A percentile compares a stretch with the other conserved stretches of the same genome.
Conservation (phyloP, 108 stramenopile genomes). For the Skeletonema grethae region DNA sequence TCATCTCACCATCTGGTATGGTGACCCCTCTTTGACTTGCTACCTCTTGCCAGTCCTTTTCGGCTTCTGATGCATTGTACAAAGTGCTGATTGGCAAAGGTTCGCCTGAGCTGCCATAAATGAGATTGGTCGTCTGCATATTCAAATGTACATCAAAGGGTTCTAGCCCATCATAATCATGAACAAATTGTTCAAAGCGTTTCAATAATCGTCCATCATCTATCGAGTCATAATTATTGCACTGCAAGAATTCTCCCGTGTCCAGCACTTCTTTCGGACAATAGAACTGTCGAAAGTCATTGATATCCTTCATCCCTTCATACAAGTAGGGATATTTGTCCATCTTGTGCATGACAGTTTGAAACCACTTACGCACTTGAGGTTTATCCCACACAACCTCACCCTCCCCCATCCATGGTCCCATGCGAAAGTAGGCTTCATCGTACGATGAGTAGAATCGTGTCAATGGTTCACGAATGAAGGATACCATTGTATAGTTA, state of each 20-base stretch:
- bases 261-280: constrained; percentile 25
- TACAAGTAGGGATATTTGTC: constrained; percentile 46
- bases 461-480: constrained; percentile 43
- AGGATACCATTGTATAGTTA: constrained; percentile 26
- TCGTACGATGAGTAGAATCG: constrained; percentile 49
- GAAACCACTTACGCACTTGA: background rate
- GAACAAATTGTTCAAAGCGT: constrained; percentile 41
- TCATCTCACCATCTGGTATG: constrained; percentile 23
- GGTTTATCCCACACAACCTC: constrained; percentile 15
- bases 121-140: constrained; percentile 37
- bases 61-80: constrained; percentile 44
- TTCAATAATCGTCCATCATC: constrained; percentile 35
- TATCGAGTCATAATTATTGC: constrained; percentile 28
- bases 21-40: constrained; percentile 30
- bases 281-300: constrained; percentile 30
- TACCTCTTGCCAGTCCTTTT: constrained; percentile 35
- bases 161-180: constrained; percentile 41
- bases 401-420: constrained; percentile 37
- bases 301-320: constrained; percentile 19
- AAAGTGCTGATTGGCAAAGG: constrained; percentile 36
- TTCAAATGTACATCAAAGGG: constrained; percentile 50
- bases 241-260: constrained; percentile 7
- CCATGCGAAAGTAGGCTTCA: constrained; percentile 44
- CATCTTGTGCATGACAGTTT: background rate
- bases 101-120: constrained; percentile 18